These are phyloP conservation scores for Citrullus colocynthis DNA, from an alignment of 306 rosid genomes.

Conservation along the genomic window DNA sequence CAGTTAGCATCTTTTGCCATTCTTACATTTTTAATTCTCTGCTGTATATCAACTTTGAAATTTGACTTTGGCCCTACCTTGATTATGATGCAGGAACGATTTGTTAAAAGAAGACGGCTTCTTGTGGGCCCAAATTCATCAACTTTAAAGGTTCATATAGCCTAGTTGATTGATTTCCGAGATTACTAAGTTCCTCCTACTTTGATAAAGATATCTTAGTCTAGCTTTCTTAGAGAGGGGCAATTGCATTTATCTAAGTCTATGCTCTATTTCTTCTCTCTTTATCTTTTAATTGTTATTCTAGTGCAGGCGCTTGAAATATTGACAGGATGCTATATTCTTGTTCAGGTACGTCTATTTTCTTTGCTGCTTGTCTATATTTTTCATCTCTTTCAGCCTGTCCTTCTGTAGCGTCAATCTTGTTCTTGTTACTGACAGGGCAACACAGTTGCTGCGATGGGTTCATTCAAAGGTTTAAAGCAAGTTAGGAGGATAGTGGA, in stretches of 20 bases:
- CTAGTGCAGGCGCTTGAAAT: conserved; percentile 51
- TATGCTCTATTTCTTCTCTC: not conserved
- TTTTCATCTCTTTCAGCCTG: not conserved
- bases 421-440: conserved; percentile 36
- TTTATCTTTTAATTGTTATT: conserved; percentile 3
- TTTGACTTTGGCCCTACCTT: not conserved
- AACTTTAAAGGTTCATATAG: conserved; percentile 57
- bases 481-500: conserved; percentile 75
- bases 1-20: not conserved
- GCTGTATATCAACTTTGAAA: not conserved
- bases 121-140: conserved; percentile 83
- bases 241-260: not conserved
- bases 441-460: conserved; percentile 78
- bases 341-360: conserved; percentile 52
- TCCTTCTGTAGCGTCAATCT: not conserved
- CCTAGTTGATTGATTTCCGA: not conserved
- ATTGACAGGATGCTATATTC: conserved; percentile 73
- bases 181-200: not conserved
- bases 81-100: conserved; percentile 52
- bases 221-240: not conserved
- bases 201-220: not conserved
- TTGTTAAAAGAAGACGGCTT: conserved; percentile 63
- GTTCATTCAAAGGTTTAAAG: conserved; percentile 81
- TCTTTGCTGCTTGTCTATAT: conserved; percentile 1
- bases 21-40: not conserved